Evolutionary conservation across 441 rosid genomes (phyloP).

Genomic region (Euphorbia celastroides): DNA sequence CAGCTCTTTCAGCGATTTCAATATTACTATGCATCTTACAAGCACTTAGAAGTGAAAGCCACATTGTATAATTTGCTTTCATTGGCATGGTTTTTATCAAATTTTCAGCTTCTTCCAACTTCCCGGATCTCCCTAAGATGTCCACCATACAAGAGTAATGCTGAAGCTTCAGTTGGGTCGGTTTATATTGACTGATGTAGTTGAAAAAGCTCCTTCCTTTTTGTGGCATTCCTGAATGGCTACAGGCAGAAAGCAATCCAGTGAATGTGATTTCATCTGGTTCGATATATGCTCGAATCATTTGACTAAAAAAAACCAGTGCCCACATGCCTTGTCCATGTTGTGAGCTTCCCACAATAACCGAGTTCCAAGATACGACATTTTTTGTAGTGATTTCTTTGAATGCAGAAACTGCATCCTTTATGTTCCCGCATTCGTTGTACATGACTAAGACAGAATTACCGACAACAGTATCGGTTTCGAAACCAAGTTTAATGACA

Average conservation of each 20-base stretch:
- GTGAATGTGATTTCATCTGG: constrained; percentile 73
- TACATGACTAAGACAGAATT: constrained; percentile 73
- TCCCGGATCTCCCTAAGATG: constrained; percentile 59
- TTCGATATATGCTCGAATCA: constrained; percentile 48
- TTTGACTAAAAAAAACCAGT: constrained; percentile 42
- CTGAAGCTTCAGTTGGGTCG: constrained; percentile 44
- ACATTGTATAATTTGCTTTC: constrained; percentile 50
- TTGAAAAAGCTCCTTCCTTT: constrained; percentile 53
- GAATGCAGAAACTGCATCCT: constrained; percentile 45
- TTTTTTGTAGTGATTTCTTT: constrained; percentile 37
- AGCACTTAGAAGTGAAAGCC: constrained; percentile 62
- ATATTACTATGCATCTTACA: constrained; percentile 50
- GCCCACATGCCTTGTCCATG: constrained; percentile 63
- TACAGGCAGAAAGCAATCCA: constrained; percentile 63
- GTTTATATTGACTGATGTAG: constrained; percentile 31
- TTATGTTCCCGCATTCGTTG: constrained; percentile 44
- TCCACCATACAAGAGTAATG: constrained; percentile 75
- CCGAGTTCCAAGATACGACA: constrained; percentile 68
- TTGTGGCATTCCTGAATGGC: constrained; percentile 57
- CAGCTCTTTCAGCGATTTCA: constrained; percentile 51
- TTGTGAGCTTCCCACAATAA: constrained; percentile 62
- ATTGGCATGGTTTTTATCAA: constrained; percentile 43
- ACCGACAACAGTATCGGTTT: constrained; percentile 50
- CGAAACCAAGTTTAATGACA: constrained; percentile 51
- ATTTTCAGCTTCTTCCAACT: constrained; percentile 48